Conservation (phyloP, 768 basidiomycete genomes). For the Hortiboletus flavorubellus region DNA sequence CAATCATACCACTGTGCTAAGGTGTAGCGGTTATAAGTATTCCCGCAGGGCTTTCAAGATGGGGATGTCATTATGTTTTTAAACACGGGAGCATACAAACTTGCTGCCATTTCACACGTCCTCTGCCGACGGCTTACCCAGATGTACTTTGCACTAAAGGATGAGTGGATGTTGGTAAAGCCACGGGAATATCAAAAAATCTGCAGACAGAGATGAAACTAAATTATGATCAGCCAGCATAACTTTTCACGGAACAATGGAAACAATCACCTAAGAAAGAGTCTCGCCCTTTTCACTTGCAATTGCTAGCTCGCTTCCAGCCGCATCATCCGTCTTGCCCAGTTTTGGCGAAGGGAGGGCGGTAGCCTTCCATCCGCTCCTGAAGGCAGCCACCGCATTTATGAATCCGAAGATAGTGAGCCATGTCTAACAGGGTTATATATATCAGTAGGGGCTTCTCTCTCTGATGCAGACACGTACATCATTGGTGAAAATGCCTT, state of each 20-base stretch:
- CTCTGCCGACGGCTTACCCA: background rate
- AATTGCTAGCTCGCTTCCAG: constrained; percentile 1
- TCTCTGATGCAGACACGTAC: constrained; percentile 35
- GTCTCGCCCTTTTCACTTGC: constrained; percentile 12
- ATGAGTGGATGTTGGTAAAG: background rate
- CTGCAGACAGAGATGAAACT: background rate
- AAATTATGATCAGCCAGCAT: background rate
- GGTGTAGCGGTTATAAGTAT: background rate
- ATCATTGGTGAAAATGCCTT: constrained; percentile 63
- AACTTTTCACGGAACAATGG: background rate
- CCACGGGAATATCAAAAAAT: background rate
- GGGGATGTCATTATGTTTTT: background rate
- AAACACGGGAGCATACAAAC: background rate
- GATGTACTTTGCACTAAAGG: background rate
- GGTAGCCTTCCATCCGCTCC: constrained; percentile 71
- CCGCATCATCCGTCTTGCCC: background rate
- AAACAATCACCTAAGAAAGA: constrained; percentile 6
- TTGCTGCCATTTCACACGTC: background rate
- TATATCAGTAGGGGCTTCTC: constrained; percentile 1
- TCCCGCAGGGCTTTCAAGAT: too few relatives aligned
- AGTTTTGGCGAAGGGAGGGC: constrained; percentile 28
- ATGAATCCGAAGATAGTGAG: constrained; percentile 40
- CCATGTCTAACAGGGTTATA: constrained; percentile 32
- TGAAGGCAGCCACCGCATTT: constrained; percentile 59
- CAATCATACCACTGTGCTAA: background rate